Evolutionary conservation across 169 alveolate species (phyloP), one percentile per base, ranked within the genome.

Genomic region (Cryptosporidium sp.): DNA sequence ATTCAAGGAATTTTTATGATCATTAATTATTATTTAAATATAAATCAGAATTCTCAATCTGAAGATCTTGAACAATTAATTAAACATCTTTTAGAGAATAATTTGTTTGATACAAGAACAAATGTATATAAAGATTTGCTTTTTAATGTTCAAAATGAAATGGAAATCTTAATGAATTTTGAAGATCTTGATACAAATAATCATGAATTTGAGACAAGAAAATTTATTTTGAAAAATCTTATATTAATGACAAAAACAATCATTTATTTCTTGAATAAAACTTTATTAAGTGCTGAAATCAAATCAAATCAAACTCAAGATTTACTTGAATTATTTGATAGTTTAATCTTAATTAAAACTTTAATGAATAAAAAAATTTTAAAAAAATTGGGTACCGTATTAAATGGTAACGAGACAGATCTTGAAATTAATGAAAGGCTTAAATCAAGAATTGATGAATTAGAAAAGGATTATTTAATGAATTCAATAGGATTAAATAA

Each of bases 331-430:
- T 18, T 73, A 35, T 21, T 52, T 23, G 86, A 59, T 8, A 3
- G 31, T 2, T 33, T 73, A 14, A 58, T 73, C n/a, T 51, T 73
- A 18, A 14, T 73, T 5, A 73, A 73, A 31, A 73, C 86, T 35
- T 52, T 39, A 39, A 55, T 59, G 48, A 55, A 41, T 55, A 73
- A 33, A 26, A 50, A 55, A 18, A 18, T 55, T 8, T 37, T 73
- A 8, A 73, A 73, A 35, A 59, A 58, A 31, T 7, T 52, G 23
- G 43, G 85, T 21, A 48, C 55, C 55, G n/a, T 29, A 9, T 12
- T 26, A 23, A 29, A 31, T 29, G 45, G 23, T 50, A 45, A 10
- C 31, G 68, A 71, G 31, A 50, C 39, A 14, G 37, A 45, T 50
- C 37, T 48, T 37, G 69, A 71, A 29, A 21, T 21, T 0, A 8